phyloP scores from a whole-genome alignment of 331 rosid genomes.

The Malus hybrid region DNA sequence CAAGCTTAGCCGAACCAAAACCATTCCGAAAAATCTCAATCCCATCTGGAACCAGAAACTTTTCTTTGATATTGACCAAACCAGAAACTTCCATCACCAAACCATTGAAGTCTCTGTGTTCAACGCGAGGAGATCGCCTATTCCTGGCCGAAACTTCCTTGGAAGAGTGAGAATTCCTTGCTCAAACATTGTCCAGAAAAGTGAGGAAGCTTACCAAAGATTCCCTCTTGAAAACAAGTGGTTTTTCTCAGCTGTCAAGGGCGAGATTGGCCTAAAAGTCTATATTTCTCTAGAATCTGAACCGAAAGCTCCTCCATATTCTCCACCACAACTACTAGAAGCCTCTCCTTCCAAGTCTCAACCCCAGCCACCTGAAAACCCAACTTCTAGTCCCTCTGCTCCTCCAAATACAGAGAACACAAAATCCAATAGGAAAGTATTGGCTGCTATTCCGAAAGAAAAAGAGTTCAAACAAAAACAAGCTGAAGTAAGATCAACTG shows the following conservation, averaged over 20 bases:
- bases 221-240: constrained; percentile 52
- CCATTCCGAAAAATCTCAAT: constrained; percentile 52
- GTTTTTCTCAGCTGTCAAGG: constrained; percentile 57
- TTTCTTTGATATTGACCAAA: constrained; percentile 32
- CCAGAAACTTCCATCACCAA: constrained; percentile 29
- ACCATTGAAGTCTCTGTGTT: constrained; percentile 37
- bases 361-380: not conserved
- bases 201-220: constrained; percentile 57
- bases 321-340: constrained; percentile 10
- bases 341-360: constrained; percentile 21
- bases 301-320: not conserved
- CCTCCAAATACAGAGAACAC: constrained; percentile 19
- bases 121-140: constrained; percentile 39
- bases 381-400: constrained; percentile 1
- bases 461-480: constrained; percentile 4
- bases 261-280: constrained; percentile 69
- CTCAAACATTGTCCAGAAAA: constrained; percentile 51
- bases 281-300: constrained; percentile 37
- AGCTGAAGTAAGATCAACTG: not conserved
- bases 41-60: constrained; percentile 60
- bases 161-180: constrained; percentile 62
- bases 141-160: constrained; percentile 37
- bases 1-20: constrained; percentile 44
- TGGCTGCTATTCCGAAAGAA: constrained; percentile 23
- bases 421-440: constrained; percentile 6